Conservation (phyloP, 768 basidiomycete species). For the Cantharellus anzutake region DNA sequence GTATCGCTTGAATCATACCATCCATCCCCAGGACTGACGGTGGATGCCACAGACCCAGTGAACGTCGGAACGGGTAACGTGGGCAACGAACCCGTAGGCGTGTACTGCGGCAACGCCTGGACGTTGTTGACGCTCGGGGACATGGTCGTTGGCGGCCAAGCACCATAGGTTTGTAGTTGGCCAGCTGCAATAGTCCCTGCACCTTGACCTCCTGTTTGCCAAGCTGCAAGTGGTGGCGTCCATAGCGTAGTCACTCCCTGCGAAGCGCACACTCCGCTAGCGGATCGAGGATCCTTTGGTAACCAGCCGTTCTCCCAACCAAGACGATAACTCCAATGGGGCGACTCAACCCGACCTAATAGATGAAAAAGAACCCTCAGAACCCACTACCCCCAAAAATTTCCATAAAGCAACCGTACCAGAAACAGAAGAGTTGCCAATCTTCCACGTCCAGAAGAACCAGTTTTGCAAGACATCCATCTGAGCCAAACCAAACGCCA, state of each 20-base stretch:
- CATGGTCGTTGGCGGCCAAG: constrained; percentile 37
- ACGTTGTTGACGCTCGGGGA: constrained; percentile 22
- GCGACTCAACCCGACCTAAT: constrained; percentile 18
- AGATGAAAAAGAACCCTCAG: not conserved
- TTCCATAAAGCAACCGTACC: constrained; percentile 13
- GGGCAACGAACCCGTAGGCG: constrained; percentile 35
- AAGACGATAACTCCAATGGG: constrained; percentile 55
- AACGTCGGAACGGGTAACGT: constrained; percentile 39
- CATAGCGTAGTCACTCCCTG: constrained; percentile 27
- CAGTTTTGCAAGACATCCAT: constrained; percentile 53
- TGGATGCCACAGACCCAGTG: constrained; percentile 19
- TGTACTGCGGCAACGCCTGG: constrained; percentile 40
- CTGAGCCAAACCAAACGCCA: constrained; percentile 30
- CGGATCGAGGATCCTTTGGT: constrained; percentile 47
- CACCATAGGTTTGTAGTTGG: constrained; percentile 23
- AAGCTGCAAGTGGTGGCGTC: constrained; percentile 33
- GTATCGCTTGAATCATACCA: constrained; percentile 40
- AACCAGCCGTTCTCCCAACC: constrained; percentile 61
- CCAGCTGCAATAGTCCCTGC: constrained; percentile 29
- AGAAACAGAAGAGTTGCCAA: constrained; percentile 36
- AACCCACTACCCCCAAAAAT: too few species aligned
- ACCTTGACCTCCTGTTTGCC: constrained; percentile 50
- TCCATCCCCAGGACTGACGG: constrained; percentile 30
- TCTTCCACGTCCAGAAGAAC: constrained; percentile 75
- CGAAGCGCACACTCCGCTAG: constrained; percentile 29